Evolutionary conservation across 495 filamentous ascomycete genomes (phyloP), one percentile per base, ranked within the genome.

Genomic region (Penicillium turbatum): DNA sequence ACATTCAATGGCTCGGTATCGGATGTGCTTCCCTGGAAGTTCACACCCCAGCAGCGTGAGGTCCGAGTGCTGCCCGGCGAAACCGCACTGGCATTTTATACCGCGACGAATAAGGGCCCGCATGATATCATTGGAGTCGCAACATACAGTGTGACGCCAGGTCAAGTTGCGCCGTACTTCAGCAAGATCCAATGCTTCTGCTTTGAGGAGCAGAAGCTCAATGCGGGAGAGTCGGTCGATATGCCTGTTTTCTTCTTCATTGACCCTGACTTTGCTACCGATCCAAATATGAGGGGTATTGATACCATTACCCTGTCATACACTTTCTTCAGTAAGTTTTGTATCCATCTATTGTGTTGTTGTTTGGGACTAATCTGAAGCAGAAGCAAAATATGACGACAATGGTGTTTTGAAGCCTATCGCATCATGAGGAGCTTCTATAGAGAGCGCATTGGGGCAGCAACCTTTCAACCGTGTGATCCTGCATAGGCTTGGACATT

Each of bases 201-300:
- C 68, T 99, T 99, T 66, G 95, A 99, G 78, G 91, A 90, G 71
- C 86, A 98, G 79, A 82, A 95, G 57, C 72, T 98, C 46, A 92
- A 91, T 68, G 92, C 91, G 19, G 90, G 92, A 24, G 95, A 99
- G 76, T 90, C 90, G 32, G 95, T 99, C 47, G 95, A 99, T 75
- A 99, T 99, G 95, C 95, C 95, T 3, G 95, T 99, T 6, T 97
- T 99, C 75, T 99, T 99, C 67, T 99, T 96, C 70, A 87, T 99
- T 62, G 95, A 99, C 66, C 95, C 95, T 6, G 95, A 97, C 59
- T 88, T 97, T 73, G 76, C 89, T 39, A 88, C 88, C 54, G 95
- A 99, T 71, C 77, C 92, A 16, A 88, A 85, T 41, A 97, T 97
- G 93, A 86, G 79, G 70, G 88, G 87, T 0, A 90, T 99, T 60